Evolutionary conservation across 2,329 filamentous ascomycete genomes (phyloP), one percentile per base, ranked within the genome.

Genomic region (Peltaster fructicola): DNA sequence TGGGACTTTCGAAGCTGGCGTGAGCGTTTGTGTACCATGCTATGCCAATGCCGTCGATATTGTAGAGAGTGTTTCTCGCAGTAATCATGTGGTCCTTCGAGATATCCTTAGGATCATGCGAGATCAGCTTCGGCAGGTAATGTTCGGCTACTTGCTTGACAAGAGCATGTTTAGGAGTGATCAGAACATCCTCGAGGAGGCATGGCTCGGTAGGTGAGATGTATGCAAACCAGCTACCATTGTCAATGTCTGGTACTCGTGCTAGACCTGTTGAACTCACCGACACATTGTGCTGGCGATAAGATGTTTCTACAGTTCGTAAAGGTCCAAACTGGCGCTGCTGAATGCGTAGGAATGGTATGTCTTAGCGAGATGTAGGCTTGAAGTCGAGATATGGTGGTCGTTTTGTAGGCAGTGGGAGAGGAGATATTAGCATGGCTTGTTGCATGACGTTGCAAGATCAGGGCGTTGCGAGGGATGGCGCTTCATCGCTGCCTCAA

Each of bases 11-110:
- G 34, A 53, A 62, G 28, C 52, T 49, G 2, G 53, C 45, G n/a
- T 47, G 44, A 7, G 51, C 45, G n/a, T 45, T 35, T 0, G 58
- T 63, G 39, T 65, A 65, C 61, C 60, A 66, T 12, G 57, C 57
- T 26, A 66, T 44, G n/a, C 63, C 63, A 7, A 64, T 46, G 16
- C 63, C 63, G 37, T 67, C 63, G 39, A 65, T 57, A 38, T 66
- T 66, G 41, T 61, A 52, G 14, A 65, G 44, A 2, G 54, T 53
- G 40, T 67, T 67, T 14, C 62, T 57, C 29, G 56, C 50, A 12
- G 51, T 51, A 35, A 63, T 45, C 27, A 55, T 43, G 23, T 58
- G 44, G 34, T 59, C 48, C 27, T 55, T 52, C 20, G 53, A 42
- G 8, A 47, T 43, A 20, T 54, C 42, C 17, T 51, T 39, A 3